Percentiles rank a stretch among this genome's conserved stretches.
These are phyloP conservation scores for Vigna angularis DNA, from an alignment of 306 rosid species.

Conservation along the genomic window DNA sequence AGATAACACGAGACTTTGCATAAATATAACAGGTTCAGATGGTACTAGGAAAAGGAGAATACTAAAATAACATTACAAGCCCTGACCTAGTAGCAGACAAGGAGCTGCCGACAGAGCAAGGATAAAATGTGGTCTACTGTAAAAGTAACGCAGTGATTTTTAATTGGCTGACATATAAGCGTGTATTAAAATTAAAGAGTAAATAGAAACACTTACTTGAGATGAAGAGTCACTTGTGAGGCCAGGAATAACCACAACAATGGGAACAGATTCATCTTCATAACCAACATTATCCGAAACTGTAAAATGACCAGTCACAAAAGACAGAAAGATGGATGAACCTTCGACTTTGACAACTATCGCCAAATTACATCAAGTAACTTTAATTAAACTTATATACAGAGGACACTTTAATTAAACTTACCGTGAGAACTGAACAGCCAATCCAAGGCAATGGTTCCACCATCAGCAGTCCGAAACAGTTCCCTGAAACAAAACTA, in stretches of 20 bases:
- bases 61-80: neutral
- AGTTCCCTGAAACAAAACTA: conserved; percentile 56
- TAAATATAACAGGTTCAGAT: neutral
- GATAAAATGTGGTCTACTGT: neutral
- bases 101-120: conserved; percentile 7
- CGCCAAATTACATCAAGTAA: neutral
- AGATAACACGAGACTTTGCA: no score
- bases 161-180: neutral
- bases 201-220: conserved; percentile 58
- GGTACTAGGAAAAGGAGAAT: neutral
- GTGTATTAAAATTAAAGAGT: neutral
- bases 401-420: neutral
- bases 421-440: conserved; percentile 60
- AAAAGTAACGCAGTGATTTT: neutral
- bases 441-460: conserved; percentile 82
- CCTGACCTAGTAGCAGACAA: neutral
- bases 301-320: conserved; percentile 43
- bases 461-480: conserved; percentile 63
- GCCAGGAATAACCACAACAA: conserved; percentile 80
- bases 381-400: conserved; percentile 25
- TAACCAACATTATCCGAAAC: conserved; percentile 50
- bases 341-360: neutral
- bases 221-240: conserved; percentile 85
- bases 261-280: conserved; percentile 63
- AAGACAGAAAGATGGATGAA: conserved; percentile 7